Percentiles rank a stretch among this genome's conserved stretches.
Evolutionary conservation across 192 early-diverging fungal species (phyloP).

Genomic region (Coemansia sp.): DNA sequence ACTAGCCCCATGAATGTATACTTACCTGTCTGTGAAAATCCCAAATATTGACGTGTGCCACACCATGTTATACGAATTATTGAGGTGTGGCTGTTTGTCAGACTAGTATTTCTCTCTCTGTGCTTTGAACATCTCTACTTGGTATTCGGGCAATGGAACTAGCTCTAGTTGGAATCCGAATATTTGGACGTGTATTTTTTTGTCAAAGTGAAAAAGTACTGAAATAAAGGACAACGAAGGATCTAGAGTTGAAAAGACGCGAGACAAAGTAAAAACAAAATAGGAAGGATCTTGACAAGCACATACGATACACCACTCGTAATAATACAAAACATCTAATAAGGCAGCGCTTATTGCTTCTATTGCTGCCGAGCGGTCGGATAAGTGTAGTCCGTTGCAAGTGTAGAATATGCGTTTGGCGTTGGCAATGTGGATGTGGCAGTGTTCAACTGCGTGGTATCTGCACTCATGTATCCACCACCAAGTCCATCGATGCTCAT

Average conservation of each 20-base stretch:
- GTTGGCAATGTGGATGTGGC: background rate
- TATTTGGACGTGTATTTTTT: background rate
- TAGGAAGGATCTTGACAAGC: background rate
- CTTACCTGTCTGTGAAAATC: background rate
- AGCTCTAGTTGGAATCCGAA: too few species aligned
- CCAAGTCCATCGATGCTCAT: constrained; percentile 30
- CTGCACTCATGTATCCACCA: constrained; percentile 28
- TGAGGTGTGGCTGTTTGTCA: too few species aligned
- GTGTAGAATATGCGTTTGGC: background rate
- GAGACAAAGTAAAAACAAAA: background rate
- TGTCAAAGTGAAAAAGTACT: background rate
- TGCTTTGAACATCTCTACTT: too few species aligned
- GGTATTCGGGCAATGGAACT: too few species aligned
- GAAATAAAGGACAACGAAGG: background rate
- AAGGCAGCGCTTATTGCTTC: background rate
- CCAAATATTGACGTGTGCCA: too few species aligned
- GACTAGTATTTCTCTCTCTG: too few species aligned
- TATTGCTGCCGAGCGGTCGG: background rate
- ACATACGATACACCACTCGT: background rate
- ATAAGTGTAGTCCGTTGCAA: background rate
- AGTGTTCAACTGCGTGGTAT: constrained; percentile 9
- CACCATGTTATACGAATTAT: too few species aligned
- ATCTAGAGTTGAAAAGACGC: background rate
- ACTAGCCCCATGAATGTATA: background rate
- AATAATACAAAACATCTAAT: background rate